Percentiles rank a stretch among this genome's conserved stretches.
phyloP scores from a whole-genome alignment of 352 stramenopile species.

The Globisporangium iwayamae region DNA sequence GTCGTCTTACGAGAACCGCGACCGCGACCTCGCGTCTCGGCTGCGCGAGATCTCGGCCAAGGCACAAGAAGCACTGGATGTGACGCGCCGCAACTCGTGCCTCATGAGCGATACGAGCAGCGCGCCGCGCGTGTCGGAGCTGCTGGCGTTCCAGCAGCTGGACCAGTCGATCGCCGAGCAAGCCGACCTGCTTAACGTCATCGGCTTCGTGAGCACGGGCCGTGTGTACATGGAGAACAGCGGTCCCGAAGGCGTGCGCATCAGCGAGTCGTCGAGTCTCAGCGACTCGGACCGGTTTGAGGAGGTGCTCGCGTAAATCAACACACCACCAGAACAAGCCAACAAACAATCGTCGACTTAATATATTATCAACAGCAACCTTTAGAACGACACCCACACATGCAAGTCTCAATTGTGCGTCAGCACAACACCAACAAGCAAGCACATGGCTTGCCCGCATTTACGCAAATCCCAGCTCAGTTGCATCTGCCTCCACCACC shows the following conservation, averaged over 20 bases:
- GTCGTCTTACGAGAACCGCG: conserved; percentile 36
- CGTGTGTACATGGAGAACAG: conserved; percentile 72
- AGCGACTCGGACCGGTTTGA: conserved; percentile 62
- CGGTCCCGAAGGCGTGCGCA: conserved; percentile 45
- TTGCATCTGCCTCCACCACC: not conserved
- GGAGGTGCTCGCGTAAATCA: conserved; percentile 46
- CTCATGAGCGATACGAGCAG: conserved; percentile 80
- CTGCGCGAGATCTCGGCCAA: conserved; percentile 63
- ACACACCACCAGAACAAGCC: not conserved
- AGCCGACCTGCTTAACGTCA: conserved; percentile 69
- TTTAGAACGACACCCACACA: conserved; percentile 4
- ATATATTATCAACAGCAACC: conserved; percentile 7
- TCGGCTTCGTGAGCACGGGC: conserved; percentile 69
- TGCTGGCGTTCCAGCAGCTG: conserved; percentile 59
- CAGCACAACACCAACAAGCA: not conserved
- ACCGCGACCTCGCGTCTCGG: conserved; percentile 47
- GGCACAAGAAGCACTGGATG: conserved; percentile 59
- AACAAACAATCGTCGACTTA: not conserved
- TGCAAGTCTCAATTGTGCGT: not conserved
- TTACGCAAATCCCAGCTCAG: not conserved
- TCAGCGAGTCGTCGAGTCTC: conserved; percentile 55
- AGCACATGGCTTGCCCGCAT: not conserved
- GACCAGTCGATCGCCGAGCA: conserved; percentile 75
- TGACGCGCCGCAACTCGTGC: conserved; percentile 64
- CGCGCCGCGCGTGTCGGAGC: conserved; percentile 56